Evolutionary conservation across 1,139 yeast genomes (phyloP).

Genomic region (Blastobotrys persicus): DNA sequence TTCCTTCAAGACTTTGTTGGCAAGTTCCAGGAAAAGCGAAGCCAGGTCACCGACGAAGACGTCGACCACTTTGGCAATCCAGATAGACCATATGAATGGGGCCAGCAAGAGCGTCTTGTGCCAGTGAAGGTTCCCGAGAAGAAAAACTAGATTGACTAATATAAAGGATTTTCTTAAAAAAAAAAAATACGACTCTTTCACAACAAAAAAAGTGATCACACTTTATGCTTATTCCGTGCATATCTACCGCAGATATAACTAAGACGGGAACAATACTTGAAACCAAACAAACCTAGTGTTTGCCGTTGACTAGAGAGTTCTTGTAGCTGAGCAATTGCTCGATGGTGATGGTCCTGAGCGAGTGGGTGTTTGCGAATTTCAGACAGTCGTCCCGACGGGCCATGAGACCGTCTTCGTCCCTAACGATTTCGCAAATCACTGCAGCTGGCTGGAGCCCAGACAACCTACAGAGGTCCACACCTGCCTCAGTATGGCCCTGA

Average conservation of each 20-base stretch:
- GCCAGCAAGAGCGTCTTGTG: conserved; percentile 64
- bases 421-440: conserved; percentile 89
- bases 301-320: conserved; percentile 1
- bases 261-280: background rate
- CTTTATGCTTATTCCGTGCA: background rate
- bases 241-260: background rate
- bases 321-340: conserved; percentile 64
- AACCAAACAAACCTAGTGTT: background rate
- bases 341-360: conserved; percentile 74
- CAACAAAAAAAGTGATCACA: background rate
- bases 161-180: no score
- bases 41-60: conserved; percentile 61
- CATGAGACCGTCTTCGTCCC: conserved; percentile 93
- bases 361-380: conserved; percentile 59
- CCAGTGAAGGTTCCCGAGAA: conserved; percentile 48
- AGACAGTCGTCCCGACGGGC: conserved; percentile 88
- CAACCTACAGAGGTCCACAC: conserved; percentile 78
- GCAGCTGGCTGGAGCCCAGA: conserved; percentile 84
- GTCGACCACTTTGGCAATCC: conserved; percentile 78
- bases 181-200: background rate
- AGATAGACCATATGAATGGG: conserved; percentile 69
- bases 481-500: conserved; percentile 98
- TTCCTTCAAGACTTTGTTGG: conserved; percentile 75
- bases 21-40: conserved; percentile 78
- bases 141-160: conserved; percentile 1